Conservation (phyloP, 495 filamentous ascomycete genomes). For the Apiosordaria backusii region DNA sequence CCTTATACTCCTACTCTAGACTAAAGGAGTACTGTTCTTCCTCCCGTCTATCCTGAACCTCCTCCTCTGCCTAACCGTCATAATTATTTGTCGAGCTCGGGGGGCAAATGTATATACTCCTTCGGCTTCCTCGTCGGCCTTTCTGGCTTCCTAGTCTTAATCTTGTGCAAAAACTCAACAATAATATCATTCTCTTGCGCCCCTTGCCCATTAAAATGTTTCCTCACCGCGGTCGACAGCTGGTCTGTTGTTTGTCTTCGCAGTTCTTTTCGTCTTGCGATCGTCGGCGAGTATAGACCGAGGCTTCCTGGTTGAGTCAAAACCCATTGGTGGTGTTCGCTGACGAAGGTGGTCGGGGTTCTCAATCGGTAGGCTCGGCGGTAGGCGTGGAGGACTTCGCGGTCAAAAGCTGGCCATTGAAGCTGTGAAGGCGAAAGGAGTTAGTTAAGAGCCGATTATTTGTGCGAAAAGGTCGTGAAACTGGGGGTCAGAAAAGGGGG, state of each 20-base stretch:
- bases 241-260: slow-evolving; percentile 71
- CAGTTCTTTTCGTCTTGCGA: slow-evolving; percentile 58
- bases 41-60: slow-evolving; percentile 3
- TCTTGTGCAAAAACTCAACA: slow-evolving; percentile 82
- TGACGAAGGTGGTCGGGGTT: slow-evolving; percentile 66
- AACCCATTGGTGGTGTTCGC: slow-evolving; percentile 65
- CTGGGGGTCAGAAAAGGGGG: background rate
- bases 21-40: slow-evolving; percentile 15
- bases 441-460: slow-evolving; percentile 17
- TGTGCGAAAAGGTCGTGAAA: background rate
- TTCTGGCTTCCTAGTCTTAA: slow-evolving; percentile 45
- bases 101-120: slow-evolving; percentile 23
- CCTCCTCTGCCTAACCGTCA: background rate
- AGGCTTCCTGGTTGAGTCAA: slow-evolving; percentile 64
- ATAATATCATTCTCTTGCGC: slow-evolving; percentile 86
- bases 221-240: slow-evolving; percentile 75
- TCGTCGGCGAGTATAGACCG: slow-evolving; percentile 69
- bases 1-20: background rate
- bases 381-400: slow-evolving; percentile 73
- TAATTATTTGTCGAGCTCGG: slow-evolving; percentile 16
- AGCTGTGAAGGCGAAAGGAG: slow-evolving; percentile 51
- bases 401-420: slow-evolving; percentile 69
- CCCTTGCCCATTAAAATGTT: slow-evolving; percentile 84
- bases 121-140: slow-evolving; percentile 25
- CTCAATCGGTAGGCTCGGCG: slow-evolving; percentile 71